phyloP scores from a whole-genome alignment of 1,284 basidiomycete genomes.

The Cronartium quercuum region DNA sequence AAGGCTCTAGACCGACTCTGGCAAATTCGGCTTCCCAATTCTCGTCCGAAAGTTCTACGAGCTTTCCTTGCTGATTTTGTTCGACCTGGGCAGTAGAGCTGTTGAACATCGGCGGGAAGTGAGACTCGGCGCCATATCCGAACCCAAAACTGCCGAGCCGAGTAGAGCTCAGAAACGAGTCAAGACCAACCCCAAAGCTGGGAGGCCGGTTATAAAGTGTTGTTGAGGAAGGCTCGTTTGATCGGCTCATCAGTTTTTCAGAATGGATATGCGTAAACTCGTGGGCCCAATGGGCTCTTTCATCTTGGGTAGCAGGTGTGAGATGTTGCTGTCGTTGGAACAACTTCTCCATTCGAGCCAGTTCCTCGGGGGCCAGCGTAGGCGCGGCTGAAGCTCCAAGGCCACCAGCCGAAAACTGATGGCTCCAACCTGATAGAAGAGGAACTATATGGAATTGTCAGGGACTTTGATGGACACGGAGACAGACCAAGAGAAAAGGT shows the following conservation, averaged over 20 bases:
- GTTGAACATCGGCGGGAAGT: background rate
- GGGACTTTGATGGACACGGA: background rate
- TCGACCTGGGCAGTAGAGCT: background rate
- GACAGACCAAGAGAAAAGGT: background rate
- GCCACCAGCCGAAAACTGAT: no score
- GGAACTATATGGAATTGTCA: background rate
- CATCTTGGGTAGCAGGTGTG: background rate
- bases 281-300: conserved; percentile 4
- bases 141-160: no score
- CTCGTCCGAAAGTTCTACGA: conserved; percentile 47
- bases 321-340: background rate
- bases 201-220: no score
- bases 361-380: background rate
- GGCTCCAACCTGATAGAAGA: conserved; percentile 10
- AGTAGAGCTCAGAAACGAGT: no score
- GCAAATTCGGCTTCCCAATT: conserved; percentile 41
- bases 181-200: no score
- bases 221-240: no score
- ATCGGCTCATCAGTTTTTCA: no score
- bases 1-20: conserved; percentile 26
- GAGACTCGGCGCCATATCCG: no score
- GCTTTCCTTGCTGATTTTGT: conserved; percentile 43
- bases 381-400: background rate
- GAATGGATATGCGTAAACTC: background rate
- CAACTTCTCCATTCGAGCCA: conserved; percentile 22